Percentiles rank a stretch among this genome's conserved stretches.
Evolutionary conservation across 2,329 filamentous ascomycete species (phyloP).

Genomic region (Arachnomyces sp.): DNA sequence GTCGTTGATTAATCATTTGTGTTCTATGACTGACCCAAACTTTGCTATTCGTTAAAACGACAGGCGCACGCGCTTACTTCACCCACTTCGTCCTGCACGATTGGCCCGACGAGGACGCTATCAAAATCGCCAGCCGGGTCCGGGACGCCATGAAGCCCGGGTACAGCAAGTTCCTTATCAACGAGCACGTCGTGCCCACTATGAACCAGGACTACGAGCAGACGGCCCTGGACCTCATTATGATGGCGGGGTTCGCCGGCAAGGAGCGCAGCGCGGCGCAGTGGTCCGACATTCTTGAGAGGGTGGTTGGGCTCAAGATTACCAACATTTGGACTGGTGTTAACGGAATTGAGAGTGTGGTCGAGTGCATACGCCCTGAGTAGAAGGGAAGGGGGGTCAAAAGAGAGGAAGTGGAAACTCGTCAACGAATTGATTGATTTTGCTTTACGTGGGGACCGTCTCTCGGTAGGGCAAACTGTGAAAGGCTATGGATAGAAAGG

Average conservation of each 20-base stretch:
- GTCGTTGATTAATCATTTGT: background rate
- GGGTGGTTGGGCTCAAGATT: background rate
- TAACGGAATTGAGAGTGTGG: constrained; percentile 7
- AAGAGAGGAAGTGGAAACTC: no score
- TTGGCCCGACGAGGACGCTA: constrained; percentile 25
- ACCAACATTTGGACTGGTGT: constrained; percentile 2
- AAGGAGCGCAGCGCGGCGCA: constrained; percentile 4
- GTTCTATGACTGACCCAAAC: background rate
- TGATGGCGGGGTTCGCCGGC: constrained; percentile 22
- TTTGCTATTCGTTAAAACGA: background rate
- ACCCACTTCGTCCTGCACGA: constrained; percentile 29
- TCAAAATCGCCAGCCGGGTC: constrained; percentile 23
- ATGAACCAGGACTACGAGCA: constrained; percentile 18
- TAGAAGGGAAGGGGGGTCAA: no score
- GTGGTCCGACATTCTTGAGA: constrained; percentile 19
- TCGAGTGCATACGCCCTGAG: no score
- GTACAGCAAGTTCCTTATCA: constrained; percentile 34
- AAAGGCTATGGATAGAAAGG: no score
- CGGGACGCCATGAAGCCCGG: constrained; percentile 19
- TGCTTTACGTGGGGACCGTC: no score
- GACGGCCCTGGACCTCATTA: constrained; percentile 21
- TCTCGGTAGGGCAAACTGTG: no score
- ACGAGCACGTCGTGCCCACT: constrained; percentile 31
- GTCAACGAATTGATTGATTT: no score
- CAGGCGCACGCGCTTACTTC: constrained; percentile 30